Evolutionary conservation across 805 yeast genomes (phyloP).

Genomic region (Starmerella roubikii): DNA sequence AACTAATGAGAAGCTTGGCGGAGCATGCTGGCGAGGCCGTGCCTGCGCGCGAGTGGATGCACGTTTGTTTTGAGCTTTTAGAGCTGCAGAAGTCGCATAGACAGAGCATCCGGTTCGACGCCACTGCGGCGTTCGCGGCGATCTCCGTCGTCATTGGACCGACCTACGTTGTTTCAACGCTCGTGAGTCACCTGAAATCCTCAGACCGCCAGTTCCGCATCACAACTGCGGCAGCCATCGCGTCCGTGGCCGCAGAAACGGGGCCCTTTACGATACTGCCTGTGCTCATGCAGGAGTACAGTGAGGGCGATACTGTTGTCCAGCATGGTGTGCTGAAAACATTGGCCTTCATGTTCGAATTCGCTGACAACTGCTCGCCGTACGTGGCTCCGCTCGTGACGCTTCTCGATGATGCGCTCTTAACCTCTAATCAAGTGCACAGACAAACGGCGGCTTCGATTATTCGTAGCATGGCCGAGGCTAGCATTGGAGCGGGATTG

Average conservation of each 20-base stretch:
- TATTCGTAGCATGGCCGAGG: constrained; percentile 65
- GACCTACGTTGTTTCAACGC: constrained; percentile 74
- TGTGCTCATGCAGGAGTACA: constrained; percentile 87
- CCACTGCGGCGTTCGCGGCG: constrained; percentile 81
- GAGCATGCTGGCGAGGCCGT: constrained; percentile 65
- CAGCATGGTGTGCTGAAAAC: constrained; percentile 94
- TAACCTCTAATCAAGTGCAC: constrained; percentile 82
- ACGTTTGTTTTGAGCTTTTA: constrained; percentile 78
- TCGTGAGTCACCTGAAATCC: constrained; percentile 70
- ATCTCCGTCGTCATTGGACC: constrained; percentile 93
- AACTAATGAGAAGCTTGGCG: constrained; percentile 56
- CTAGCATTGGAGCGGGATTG: constrained; percentile 58
- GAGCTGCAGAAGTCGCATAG: constrained; percentile 77
- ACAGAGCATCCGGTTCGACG: constrained; percentile 64
- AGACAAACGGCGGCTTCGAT: constrained; percentile 92
- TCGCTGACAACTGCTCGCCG: constrained; percentile 56
- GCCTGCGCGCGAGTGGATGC: constrained; percentile 93
- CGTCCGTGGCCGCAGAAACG: constrained; percentile 88
- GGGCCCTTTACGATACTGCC: constrained; percentile 89
- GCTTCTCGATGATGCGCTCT: constrained; percentile 73
- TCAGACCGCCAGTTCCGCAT: constrained; percentile 95
- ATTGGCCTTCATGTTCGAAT: constrained; percentile 80
- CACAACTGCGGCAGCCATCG: constrained; percentile 95
- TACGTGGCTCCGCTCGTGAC: constrained; percentile 73
- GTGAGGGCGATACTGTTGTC: constrained; percentile 81